Evolutionary conservation across 371 early-diverging fungal species (phyloP).

Genomic region (Rhizopus microsporus): DNA sequence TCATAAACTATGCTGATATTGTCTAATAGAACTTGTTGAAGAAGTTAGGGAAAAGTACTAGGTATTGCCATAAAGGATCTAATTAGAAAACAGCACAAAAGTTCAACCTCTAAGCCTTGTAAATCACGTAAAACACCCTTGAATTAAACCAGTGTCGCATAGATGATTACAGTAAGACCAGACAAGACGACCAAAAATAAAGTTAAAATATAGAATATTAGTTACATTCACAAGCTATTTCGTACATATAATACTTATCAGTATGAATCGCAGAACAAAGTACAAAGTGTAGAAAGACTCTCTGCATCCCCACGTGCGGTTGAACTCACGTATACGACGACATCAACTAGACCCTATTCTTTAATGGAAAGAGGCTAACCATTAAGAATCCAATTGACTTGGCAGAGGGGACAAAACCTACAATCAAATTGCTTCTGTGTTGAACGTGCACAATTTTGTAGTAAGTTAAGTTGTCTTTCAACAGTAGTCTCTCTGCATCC

Average conservation of each 20-base stretch:
- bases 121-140: constrained; percentile 8
- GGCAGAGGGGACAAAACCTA: too few relatives aligned
- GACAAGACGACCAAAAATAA: constrained; percentile 5
- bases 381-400: constrained; percentile 12
- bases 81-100: constrained; percentile 11
- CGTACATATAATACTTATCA: constrained; percentile 5
- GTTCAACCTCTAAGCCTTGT: constrained; percentile 1
- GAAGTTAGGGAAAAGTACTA: constrained; percentile 13
- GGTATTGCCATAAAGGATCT: constrained; percentile 9
- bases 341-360: constrained; percentile 14
- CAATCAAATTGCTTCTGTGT: too few relatives aligned
- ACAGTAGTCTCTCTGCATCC: constrained; percentile 15
- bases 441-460: too few relatives aligned
- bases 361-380: constrained; percentile 9
- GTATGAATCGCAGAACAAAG: constrained; percentile 10
- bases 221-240: constrained; percentile 4
- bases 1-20: constrained; percentile 2
- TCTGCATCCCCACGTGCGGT: constrained; percentile 14
- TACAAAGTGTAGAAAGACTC: constrained; percentile 13
- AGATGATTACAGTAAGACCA: constrained; percentile 4
- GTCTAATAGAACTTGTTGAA: constrained; percentile 9
- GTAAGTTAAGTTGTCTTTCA: too few relatives aligned
- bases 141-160: constrained; percentile 4
- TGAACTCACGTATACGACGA: constrained; percentile 10
- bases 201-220: constrained; percentile 11